Evolutionary conservation across 805 yeast genomes (phyloP).

Genomic region (Zygotorulaspora sp.): DNA sequence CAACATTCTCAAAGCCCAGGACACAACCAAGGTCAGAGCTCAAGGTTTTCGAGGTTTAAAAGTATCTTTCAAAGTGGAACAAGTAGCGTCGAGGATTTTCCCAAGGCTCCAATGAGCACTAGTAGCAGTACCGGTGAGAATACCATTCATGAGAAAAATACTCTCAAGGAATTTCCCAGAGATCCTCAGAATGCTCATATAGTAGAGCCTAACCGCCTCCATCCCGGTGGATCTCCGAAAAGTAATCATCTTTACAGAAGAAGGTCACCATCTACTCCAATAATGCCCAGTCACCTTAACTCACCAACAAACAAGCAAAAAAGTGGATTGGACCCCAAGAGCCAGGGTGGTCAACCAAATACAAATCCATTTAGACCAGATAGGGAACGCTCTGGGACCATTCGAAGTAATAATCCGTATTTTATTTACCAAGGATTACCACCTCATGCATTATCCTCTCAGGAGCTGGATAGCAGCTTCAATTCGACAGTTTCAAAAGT

Average conservation of each 20-base stretch:
- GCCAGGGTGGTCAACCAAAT: conserved; percentile 7
- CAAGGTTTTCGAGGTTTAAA: conserved; percentile 23
- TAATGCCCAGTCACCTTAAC: conserved; percentile 18
- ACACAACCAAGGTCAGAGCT: conserved; percentile 12
- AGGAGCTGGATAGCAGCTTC: conserved; percentile 15
- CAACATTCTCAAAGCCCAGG: background rate
- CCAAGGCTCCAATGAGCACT: background rate
- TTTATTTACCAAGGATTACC: conserved; percentile 58
- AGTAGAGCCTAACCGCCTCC: conserved; percentile 3
- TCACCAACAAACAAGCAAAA: conserved; percentile 6
- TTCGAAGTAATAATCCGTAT: conserved; percentile 40
- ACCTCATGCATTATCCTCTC: conserved; percentile 40
- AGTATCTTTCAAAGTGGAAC: conserved; percentile 19
- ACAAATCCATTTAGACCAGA: conserved; percentile 16
- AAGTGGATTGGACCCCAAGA: conserved; percentile 11
- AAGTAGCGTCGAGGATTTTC: conserved; percentile 3
- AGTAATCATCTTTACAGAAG: conserved; percentile 10
- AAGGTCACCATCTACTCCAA: conserved; percentile 26
- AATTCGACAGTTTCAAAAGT: conserved; percentile 10
- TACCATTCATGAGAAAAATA: background rate
- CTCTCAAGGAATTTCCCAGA: background rate
- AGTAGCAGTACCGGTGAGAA: background rate
- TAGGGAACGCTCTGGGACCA: conserved; percentile 9
- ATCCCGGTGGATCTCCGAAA: conserved; percentile 6
- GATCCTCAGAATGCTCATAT: conserved; percentile 1